These are phyloP conservation scores for Pseudoperonospora humuli DNA, from an alignment of 352 stramenopile species.

Conservation along the genomic window DNA sequence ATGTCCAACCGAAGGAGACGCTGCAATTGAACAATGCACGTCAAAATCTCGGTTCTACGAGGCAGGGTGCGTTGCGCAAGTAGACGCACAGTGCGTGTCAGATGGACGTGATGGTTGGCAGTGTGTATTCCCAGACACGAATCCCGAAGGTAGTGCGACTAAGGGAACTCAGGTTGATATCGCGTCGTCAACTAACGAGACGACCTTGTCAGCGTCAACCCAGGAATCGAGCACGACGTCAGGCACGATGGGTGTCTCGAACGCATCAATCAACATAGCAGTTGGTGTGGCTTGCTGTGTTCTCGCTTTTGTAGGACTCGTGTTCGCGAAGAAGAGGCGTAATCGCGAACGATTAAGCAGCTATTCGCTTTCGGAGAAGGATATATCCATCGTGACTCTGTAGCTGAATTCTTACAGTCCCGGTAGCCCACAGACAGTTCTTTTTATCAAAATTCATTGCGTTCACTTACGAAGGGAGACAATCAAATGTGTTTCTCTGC, in stretches of 20 bases:
- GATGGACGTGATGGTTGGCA: conserved; percentile 17
- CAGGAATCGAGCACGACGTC: background rate
- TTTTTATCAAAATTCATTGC: background rate
- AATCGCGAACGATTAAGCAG: background rate
- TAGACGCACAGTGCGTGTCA: conserved; percentile 36
- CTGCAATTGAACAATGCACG: conserved; percentile 28
- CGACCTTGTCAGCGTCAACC: conserved; percentile 9
- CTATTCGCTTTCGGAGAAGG: conserved; percentile 2
- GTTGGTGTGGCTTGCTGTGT: conserved; percentile 20
- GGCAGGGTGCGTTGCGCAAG: conserved; percentile 24
- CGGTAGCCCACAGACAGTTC: no score
- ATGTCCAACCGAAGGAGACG: conserved; percentile 32
- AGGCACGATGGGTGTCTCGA: conserved; percentile 1
- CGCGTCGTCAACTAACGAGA: background rate
- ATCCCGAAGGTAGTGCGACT: background rate
- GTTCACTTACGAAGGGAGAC: background rate
- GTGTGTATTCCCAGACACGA: conserved; percentile 23
- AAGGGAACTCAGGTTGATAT: background rate
- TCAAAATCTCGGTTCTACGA: conserved; percentile 20
- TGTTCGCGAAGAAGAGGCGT: conserved; percentile 21
- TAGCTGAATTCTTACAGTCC: no score
- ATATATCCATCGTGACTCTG: conserved; percentile 15
- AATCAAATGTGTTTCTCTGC: no score
- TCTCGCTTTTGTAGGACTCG: conserved; percentile 18
- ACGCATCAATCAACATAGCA: conserved; percentile 13